These are phyloP conservation scores for Cryptococcus neoformans DNA, from an alignment of 1,284 basidiomycete genomes.

Conservation along the genomic window DNA sequence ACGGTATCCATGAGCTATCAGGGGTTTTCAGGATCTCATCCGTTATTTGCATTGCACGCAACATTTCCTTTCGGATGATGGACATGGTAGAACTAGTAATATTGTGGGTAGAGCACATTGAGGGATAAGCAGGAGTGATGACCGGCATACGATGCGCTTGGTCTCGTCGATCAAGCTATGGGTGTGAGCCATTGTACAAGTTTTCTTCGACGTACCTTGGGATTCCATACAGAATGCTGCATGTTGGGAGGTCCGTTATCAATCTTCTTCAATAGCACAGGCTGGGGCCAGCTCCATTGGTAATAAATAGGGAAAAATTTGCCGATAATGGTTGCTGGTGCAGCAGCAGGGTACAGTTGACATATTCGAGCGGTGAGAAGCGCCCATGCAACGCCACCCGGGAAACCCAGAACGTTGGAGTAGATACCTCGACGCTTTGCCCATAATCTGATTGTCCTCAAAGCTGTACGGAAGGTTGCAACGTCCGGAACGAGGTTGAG, in stretches of 20 bases:
- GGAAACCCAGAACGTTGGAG: constrained; percentile 96
- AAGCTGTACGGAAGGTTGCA: constrained; percentile 86
- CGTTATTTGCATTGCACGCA: constrained; percentile 88
- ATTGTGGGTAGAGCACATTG: constrained; percentile 99
- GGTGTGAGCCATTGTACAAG: background rate
- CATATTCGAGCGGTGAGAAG: constrained; percentile 98
- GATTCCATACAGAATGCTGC: constrained; percentile 97
- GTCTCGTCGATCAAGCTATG: constrained; percentile 85
- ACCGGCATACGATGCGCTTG: constrained; percentile 98
- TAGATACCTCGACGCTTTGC: constrained; percentile 95
- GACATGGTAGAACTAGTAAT: constrained; percentile 93
- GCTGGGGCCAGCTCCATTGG: constrained; percentile 98
- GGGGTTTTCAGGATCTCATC: constrained; percentile 71
- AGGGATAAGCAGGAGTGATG: constrained; percentile 98
- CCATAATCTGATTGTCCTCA: constrained; percentile 98
- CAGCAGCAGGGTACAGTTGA: constrained; percentile 94
- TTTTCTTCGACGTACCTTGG: constrained; percentile 59
- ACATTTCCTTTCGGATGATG: constrained; percentile 96
- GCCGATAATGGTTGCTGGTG: constrained; percentile 92
- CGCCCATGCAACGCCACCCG: constrained; percentile 98
- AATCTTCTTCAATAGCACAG: constrained; percentile 92
- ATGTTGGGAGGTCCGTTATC: constrained; percentile 79
- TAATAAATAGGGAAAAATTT: constrained; percentile 97
- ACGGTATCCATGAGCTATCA: constrained; percentile 81
- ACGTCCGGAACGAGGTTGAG: constrained; percentile 93